Base-by-base conservation (phyloP, 2,329 filamentous ascomycete species). In the Pestalotiopsis sp. region DNA sequence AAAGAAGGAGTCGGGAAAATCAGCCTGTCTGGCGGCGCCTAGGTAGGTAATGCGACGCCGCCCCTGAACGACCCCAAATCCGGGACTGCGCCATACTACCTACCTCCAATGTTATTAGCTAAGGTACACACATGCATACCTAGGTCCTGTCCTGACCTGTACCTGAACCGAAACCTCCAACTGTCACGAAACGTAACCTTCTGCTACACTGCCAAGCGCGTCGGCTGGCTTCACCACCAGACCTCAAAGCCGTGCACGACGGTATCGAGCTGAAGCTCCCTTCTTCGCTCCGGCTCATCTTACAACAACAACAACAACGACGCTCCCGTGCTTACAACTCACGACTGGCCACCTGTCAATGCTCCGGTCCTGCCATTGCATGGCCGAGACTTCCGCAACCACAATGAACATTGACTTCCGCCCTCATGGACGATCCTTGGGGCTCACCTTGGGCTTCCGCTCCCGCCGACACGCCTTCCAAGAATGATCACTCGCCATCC, bases 361-460 rank as follows among this genome's bases (percentile, higher is more conserved):
- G 38, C 36, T 52, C 20, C 61, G 38, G 39, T 31, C 20, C 38
- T 45, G 13, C 39, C 39, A 39, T 17, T 68, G 49, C 14, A 59
- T 58, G 69, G 67, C 69, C 68, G 61, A 71, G 13, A 45, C 20
- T 13, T 27, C 25, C 63, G 49, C 63, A n/a, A 71, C 70, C 70
- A 78, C 69, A 71, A 79, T 78, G 77, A 76, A 25, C 72, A 75
- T 71, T 69, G 71, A 69, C 66, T 69, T 38, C 52, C 45, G 64
- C 69, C 74, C 80, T 78, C 74, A 90, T 90, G 87, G 87, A 90
- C 78, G 86, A 90, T 86, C 87, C 87, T 74, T 90, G 87, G 87
- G 85, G 85, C 79, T 89, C 87, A 74, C 87, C 87, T 79, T 89
- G 87, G 87, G 83, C 84, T 69, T 82, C 81, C 69, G 76, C 80